These are phyloP conservation scores for Chytridium lagenaria DNA, from an alignment of 371 early-diverging fungal species.

Conservation along the genomic window DNA sequence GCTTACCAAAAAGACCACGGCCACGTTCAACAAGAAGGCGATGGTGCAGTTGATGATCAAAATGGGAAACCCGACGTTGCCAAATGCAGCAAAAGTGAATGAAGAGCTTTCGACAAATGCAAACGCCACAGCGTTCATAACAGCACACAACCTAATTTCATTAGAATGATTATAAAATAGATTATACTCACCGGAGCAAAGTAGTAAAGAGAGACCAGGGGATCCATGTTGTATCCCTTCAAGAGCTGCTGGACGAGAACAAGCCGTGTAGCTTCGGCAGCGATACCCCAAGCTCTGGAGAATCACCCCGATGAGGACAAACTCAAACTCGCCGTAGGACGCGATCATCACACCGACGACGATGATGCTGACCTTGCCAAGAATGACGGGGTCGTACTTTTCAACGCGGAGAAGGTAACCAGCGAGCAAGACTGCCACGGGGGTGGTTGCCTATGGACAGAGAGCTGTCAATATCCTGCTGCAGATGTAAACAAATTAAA, in stretches of 20 bases:
- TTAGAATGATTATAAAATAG: background rate
- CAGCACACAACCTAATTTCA: slow-evolving; percentile 34
- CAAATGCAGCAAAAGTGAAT: slow-evolving; percentile 17
- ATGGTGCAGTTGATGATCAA: slow-evolving; percentile 32
- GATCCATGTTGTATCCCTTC: slow-evolving; percentile 44
- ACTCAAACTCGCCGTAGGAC: slow-evolving; percentile 42
- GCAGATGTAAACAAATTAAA: background rate
- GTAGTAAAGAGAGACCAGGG: slow-evolving; percentile 37
- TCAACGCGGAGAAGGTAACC: slow-evolving; percentile 22
- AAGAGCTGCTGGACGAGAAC: slow-evolving; percentile 44
- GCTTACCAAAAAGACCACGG: slow-evolving; percentile 41
- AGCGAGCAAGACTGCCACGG: slow-evolving; percentile 38
- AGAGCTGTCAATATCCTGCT: background rate
- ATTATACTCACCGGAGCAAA: slow-evolving; percentile 40
- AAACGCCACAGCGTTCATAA: slow-evolving; percentile 40
- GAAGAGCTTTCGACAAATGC: slow-evolving; percentile 25
- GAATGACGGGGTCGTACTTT: slow-evolving; percentile 19
- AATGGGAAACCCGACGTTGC: slow-evolving; percentile 21
- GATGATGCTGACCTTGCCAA: slow-evolving; percentile 35
- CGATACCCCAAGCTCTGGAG: slow-evolving; percentile 38
- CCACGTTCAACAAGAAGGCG: slow-evolving; percentile 42
- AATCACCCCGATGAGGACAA: slow-evolving; percentile 34
- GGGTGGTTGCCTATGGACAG: slow-evolving; percentile 38
- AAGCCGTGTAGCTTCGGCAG: slow-evolving; percentile 39
- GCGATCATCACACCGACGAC: slow-evolving; percentile 47